Conservation (phyloP, 2,329 filamentous ascomycete genomes). For the Colletotrichum australisinense region DNA sequence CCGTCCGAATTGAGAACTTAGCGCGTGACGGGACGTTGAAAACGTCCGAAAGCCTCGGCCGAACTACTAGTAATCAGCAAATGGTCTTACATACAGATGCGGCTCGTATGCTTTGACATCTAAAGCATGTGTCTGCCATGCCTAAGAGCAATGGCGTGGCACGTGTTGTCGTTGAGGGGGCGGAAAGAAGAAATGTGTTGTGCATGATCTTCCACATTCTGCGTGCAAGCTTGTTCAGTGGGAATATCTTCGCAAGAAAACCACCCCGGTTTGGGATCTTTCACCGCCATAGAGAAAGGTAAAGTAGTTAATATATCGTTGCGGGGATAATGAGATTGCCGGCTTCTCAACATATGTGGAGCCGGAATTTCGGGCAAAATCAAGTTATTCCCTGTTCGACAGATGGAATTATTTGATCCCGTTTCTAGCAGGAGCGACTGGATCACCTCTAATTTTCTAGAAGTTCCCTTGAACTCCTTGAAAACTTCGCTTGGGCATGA, state of each 20-base stretch:
- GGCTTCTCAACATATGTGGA: slow-evolving; percentile 22
- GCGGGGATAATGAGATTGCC: slow-evolving; percentile 4
- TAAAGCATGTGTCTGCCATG: slow-evolving; percentile 1
- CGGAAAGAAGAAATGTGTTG: not conserved
- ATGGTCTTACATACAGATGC: not conserved
- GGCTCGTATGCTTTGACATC: not conserved
- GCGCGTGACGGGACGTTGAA: slow-evolving; percentile 11
- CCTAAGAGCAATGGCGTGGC: not conserved
- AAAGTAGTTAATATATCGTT: not conserved
- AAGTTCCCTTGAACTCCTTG: not conserved
- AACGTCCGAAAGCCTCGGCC: slow-evolving; percentile 19
- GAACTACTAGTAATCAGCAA: not conserved
- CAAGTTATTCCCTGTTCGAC: not conserved
- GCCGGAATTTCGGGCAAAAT: not conserved
- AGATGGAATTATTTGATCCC: not conserved
- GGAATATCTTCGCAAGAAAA: not conserved
- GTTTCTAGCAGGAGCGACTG: not conserved
- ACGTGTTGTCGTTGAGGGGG: not conserved
- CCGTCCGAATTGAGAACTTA: slow-evolving; percentile 17
- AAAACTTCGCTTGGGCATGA: not conserved
- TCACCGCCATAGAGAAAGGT: slow-evolving; percentile 7
- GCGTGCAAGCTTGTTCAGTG: slow-evolving; percentile 18
- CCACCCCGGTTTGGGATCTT: not conserved
- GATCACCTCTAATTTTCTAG: not conserved
- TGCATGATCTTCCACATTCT: not conserved